phyloP scores from a whole-genome alignment of 768 basidiomycete species.

The Amanita subjunquillea region DNA sequence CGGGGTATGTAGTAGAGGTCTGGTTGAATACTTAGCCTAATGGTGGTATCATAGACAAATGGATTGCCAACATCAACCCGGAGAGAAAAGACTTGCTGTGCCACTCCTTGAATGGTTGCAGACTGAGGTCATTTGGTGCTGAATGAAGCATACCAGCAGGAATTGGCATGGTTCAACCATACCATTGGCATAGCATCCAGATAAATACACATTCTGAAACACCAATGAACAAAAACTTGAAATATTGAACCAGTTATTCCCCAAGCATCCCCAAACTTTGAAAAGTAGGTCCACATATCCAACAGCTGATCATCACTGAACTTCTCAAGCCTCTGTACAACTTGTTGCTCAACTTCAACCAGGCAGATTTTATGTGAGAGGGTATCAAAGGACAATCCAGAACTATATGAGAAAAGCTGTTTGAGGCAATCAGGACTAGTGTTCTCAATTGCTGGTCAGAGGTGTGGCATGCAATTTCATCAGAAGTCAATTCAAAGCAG shows the following conservation, averaged over 20 bases:
- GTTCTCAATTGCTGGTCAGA: not conserved
- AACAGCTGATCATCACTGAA: conserved; percentile 1
- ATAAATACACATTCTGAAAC: not conserved
- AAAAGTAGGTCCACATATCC: not conserved
- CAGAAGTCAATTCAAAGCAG: not conserved
- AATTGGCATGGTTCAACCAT: not conserved
- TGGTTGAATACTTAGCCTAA: not conserved
- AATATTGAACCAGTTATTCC: not conserved
- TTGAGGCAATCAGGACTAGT: not conserved
- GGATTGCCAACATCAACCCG: not conserved
- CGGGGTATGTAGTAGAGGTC: not conserved
- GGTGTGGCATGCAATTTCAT: not conserved
- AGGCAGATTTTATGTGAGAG: not conserved
- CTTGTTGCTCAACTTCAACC: not conserved
- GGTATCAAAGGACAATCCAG: not conserved
- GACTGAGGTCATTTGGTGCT: not conserved
- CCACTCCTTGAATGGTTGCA: not conserved
- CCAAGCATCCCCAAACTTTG: not conserved
- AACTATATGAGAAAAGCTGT: not conserved
- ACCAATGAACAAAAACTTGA: not conserved
- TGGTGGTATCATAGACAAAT: not conserved
- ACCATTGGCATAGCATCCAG: not conserved
- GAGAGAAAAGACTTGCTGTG: not conserved
- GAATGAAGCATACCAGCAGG: not conserved
- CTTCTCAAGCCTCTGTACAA: not conserved